These are phyloP conservation scores for Moniliella sp. DNA, from an alignment of 1,284 basidiomycete species.

Conservation along the genomic window DNA sequence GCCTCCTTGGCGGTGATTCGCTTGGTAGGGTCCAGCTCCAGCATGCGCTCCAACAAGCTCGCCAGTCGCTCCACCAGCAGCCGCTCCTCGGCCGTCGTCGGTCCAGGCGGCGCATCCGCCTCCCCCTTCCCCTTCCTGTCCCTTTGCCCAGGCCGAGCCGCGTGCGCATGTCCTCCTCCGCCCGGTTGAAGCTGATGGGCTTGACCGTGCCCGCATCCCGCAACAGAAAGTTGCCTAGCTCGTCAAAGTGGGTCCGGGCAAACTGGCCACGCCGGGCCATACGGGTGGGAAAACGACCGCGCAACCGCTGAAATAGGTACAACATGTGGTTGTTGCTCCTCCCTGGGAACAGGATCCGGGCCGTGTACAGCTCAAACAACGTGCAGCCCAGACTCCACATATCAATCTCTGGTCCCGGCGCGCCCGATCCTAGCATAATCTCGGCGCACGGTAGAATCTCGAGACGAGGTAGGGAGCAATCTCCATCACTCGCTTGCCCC, in stretches of 20 bases:
- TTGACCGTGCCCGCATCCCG: conserved; percentile 38
- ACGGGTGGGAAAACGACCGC: conserved; percentile 75
- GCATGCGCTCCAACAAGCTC: conserved; percentile 73
- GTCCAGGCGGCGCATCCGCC: conserved; percentile 44
- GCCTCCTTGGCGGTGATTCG: conserved; percentile 71
- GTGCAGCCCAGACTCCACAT: conserved; percentile 96
- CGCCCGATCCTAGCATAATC: conserved; percentile 95
- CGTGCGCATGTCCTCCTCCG: conserved; percentile 55
- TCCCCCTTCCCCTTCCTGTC: too few relatives aligned
- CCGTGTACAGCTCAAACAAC: conserved; percentile 87
- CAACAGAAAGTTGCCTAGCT: conserved; percentile 41
- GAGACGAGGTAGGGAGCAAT: conserved; percentile 96
- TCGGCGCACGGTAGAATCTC: conserved; percentile 90
- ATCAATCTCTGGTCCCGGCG: too few relatives aligned
- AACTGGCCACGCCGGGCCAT: conserved; percentile 85
- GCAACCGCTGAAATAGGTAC: conserved; percentile 53
- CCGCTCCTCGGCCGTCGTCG: conserved; percentile 67
- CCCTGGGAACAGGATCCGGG: conserved; percentile 92
- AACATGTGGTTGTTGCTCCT: conserved; percentile 96
- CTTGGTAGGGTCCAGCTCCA: conserved; percentile 67
- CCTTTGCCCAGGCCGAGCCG: conserved; percentile 67
- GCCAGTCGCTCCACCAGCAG: conserved; percentile 63
- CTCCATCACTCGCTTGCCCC: too few relatives aligned
- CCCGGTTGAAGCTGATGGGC: conserved; percentile 63
- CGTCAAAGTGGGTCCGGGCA: conserved; percentile 77